These are phyloP conservation scores for Saposhnikovia divaricata DNA, from an alignment of 129 eudicot genomes.

Conservation along the genomic window DNA sequence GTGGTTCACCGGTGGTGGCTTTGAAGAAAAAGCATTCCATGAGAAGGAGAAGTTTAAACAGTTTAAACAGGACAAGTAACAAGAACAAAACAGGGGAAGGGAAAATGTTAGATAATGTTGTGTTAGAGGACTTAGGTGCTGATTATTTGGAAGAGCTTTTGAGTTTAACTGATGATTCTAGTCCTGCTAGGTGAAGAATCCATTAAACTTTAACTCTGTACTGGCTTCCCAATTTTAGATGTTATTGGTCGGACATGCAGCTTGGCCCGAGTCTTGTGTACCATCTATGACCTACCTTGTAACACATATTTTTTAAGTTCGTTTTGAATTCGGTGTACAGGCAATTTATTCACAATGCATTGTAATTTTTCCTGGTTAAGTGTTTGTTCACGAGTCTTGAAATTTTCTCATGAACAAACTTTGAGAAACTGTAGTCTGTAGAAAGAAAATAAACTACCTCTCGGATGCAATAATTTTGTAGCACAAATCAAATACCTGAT, in stretches of 20 bases:
- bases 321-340: neutral
- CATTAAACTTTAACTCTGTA: neutral
- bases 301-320: too few species aligned
- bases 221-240: neutral
- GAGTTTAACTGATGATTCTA: constrained; percentile 29
- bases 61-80: constrained; percentile 18
- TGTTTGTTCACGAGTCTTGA: too few species aligned
- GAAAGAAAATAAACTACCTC: neutral
- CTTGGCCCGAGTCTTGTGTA: neutral
- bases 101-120: constrained; percentile 37
- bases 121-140: constrained; percentile 68
- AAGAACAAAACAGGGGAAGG: constrained; percentile 17
- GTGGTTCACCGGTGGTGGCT: constrained; percentile 55
- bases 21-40: constrained; percentile 55
- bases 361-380: too few species aligned
- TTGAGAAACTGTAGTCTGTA: too few species aligned
- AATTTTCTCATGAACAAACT: neutral
- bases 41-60: constrained; percentile 30
- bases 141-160: constrained; percentile 64
- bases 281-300: too few species aligned
- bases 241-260: neutral
- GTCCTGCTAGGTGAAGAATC: constrained; percentile 15
- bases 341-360: neutral
- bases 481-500: neutral
- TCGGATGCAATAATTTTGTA: neutral